Evolutionary conservation across 129 eudicot species (phyloP).

Genomic region (Silybum marianum): DNA sequence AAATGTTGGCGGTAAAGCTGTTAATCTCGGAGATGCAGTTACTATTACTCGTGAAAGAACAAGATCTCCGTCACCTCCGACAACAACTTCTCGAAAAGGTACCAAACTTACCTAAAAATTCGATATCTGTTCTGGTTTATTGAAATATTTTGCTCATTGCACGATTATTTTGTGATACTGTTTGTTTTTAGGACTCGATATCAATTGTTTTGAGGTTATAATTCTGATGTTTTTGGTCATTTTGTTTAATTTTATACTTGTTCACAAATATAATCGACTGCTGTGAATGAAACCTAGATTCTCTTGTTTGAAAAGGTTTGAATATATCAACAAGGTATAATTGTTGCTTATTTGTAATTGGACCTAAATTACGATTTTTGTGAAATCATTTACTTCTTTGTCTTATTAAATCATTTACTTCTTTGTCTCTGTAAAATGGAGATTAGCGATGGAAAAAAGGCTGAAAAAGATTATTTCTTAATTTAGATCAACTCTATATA

Average conservation of each 20-base stretch:
- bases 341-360: neutral
- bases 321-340: too few species aligned
- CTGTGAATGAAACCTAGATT: neutral
- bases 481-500: slow-evolving; percentile 50
- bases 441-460: too few species aligned
- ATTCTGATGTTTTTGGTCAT: neutral
- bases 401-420: neutral
- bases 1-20: slow-evolving; percentile 59
- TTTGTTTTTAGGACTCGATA: neutral
- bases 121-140: neutral
- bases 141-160: neutral
- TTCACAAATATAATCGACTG: neutral
- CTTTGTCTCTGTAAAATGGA: too few species aligned
- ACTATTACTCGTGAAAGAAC: slow-evolving; percentile 53
- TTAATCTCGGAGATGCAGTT: slow-evolving; percentile 55
- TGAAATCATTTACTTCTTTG: neutral
- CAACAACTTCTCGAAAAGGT: slow-evolving; percentile 50
- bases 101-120: neutral
- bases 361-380: neutral
- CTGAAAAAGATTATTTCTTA: too few species aligned
- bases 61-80: slow-evolving; percentile 52
- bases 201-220: neutral
- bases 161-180: neutral
- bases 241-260: neutral
- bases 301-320: too few species aligned